Conservation (phyloP, 2,329 filamentous ascomycete genomes). For the Septoria petroselini region DNA sequence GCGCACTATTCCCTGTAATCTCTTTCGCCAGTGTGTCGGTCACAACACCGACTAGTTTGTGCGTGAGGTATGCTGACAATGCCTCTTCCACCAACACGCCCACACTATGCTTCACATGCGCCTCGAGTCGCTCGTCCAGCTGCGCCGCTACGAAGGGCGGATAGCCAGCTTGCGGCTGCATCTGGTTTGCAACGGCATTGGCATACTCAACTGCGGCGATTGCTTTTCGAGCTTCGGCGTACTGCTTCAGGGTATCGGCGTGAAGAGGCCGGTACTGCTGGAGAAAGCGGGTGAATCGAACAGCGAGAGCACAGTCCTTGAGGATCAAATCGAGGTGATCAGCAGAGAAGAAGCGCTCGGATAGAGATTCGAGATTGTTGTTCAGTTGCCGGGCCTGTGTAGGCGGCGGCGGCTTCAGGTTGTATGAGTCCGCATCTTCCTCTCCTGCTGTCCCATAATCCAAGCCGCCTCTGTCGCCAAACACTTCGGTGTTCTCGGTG, state of each 20-base stretch:
- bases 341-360: conserved; percentile 42
- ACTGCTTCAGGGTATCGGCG: conserved; percentile 38
- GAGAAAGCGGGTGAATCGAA: conserved; percentile 42
- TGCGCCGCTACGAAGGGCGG: conserved; percentile 35
- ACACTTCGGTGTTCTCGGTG: conserved; percentile 29
- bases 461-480: conserved; percentile 3
- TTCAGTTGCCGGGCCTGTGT: conserved; percentile 22
- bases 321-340: conserved; percentile 46
- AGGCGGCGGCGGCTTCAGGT: conserved; percentile 44
- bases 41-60: conserved; percentile 40
- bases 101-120: conserved; percentile 34
- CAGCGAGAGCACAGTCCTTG: conserved; percentile 37
- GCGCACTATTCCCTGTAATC: conserved; percentile 43
- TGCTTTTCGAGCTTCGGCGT: conserved; percentile 44
- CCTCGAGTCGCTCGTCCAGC: conserved; percentile 41
- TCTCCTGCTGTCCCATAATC: neutral
- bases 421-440: conserved; percentile 35
- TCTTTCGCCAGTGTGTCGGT: conserved; percentile 46
- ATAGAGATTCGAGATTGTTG: conserved; percentile 38
- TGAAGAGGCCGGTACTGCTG: conserved; percentile 40
- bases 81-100: conserved; percentile 42
- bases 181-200: conserved; percentile 42
- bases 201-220: conserved; percentile 46
- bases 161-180: conserved; percentile 31
- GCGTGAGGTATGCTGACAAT: conserved; percentile 44